Conservation (phyloP, 2,329 filamentous ascomycete species). For the Bipolaris victoriae region DNA sequence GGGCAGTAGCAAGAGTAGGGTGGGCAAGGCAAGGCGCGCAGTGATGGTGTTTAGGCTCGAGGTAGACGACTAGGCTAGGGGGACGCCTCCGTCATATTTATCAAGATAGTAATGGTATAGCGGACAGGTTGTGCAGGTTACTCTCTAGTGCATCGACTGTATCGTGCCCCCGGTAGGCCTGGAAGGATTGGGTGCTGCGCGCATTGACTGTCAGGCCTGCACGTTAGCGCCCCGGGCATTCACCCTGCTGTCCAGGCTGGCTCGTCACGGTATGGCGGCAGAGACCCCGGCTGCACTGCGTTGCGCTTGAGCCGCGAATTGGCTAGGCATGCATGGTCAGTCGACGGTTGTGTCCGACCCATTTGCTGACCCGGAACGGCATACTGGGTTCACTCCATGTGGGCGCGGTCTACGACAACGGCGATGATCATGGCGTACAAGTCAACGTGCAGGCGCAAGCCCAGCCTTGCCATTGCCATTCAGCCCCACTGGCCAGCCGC, state of each 20-base stretch:
- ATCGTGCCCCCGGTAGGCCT: constrained; percentile 37
- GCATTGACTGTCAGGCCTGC: constrained; percentile 32
- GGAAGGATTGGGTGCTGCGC: constrained; percentile 29
- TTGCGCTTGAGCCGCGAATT: constrained; percentile 44
- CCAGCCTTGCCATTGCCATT: constrained; percentile 17
- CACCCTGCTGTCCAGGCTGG: constrained; percentile 27
- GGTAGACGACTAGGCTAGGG: constrained; percentile 23
- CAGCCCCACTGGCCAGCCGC: constrained; percentile 2
- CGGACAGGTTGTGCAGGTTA: constrained; percentile 22
- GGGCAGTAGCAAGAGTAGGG: constrained; percentile 15
- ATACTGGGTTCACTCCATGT: constrained; percentile 31
- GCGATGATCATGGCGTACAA: constrained; percentile 22
- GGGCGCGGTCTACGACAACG: constrained; percentile 15
- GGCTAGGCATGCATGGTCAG: constrained; percentile 30
- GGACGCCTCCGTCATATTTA: constrained; percentile 33
- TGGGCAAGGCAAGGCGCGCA: constrained; percentile 10
- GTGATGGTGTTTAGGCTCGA: constrained; percentile 16
- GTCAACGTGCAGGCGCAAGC: constrained; percentile 1
- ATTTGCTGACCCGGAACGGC: constrained; percentile 44
- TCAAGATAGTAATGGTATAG: constrained; percentile 26
- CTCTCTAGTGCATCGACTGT: constrained; percentile 43
- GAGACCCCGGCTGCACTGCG: constrained; percentile 26
- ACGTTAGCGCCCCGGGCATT: constrained; percentile 36
- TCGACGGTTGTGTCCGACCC: constrained; percentile 45
- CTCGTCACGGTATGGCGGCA: constrained; percentile 27